Base-by-base conservation (phyloP, 179 eudicot species). In the Beta macrorhiza region DNA sequence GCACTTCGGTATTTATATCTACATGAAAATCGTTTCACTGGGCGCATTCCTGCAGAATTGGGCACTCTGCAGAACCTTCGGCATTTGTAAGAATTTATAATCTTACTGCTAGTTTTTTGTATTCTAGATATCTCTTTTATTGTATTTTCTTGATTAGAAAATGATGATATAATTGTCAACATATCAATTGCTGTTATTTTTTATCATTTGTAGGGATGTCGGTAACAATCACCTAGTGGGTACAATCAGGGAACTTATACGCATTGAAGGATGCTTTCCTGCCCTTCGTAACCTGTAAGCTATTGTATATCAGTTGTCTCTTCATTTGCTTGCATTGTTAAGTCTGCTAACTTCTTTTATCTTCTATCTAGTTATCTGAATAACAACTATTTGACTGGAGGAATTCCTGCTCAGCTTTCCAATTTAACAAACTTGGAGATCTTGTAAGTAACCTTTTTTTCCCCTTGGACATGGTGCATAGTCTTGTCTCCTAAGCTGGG, bases 241-340 rank as follows among this genome's bases (percentile, higher is more conserved):
- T 75, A 96, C 99, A 63, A 94, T 96, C 63, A 92, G 99, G 87
- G 99, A 96, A 85, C 92, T 96, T 71, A 96, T 96, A 84, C 97
- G 98, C 71, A 88, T 91, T 79, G 98, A 96, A 82, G 99, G 99
- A 81, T 90, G 99, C 83, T 96, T 96, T 85, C 98, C 99, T 72
- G 88, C 92, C 78, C 97, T 96, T 64, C 94, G 99, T 79, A 94
- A 96, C 86, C 88, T 96, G 99, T 94, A 89, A 90, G 97, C 71
- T 74, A 58, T 51, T 80, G 64, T 37, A n/a, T 79, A 62, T 65
- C 67, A 62, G 37, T 55, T 76, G 45, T 51, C 37, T 62, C 1
- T 12, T 78, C 20, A 17, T 67, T 53, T 70, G 65, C 37, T 72
- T 82, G 32, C 58, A 22, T 22, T 77, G 72, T 51, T 75, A 47